Percentiles rank a stretch among this genome's conserved stretches.
Evolutionary conservation across 352 stramenopile genomes (phyloP).

Genomic region (Phytopythium mirpurense): DNA sequence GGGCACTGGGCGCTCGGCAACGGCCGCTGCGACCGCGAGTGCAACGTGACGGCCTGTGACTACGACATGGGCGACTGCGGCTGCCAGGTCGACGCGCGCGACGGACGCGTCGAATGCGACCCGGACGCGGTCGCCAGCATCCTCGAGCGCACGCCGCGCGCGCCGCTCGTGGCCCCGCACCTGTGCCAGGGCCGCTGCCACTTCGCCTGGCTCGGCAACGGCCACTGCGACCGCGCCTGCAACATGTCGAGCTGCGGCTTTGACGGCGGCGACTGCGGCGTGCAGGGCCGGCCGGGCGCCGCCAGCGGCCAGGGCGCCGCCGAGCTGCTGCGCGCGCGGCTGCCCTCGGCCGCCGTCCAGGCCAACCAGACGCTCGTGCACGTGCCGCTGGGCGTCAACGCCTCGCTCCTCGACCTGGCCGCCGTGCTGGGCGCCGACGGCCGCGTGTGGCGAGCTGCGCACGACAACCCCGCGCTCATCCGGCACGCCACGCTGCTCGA

Average conservation of each 20-base stretch:
- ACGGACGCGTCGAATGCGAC: slow-evolving; percentile 51
- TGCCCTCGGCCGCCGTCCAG: slow-evolving; percentile 39
- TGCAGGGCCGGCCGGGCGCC: slow-evolving; percentile 4
- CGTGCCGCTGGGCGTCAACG: slow-evolving; percentile 55
- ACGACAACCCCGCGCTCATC: slow-evolving; percentile 68
- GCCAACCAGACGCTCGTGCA: slow-evolving; percentile 62
- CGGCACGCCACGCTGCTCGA: slow-evolving; percentile 73
- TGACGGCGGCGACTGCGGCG: slow-evolving; percentile 77
- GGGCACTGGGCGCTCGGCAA: slow-evolving; percentile 71
- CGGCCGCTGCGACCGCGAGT: slow-evolving; percentile 84
- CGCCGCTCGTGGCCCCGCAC: slow-evolving; percentile 40
- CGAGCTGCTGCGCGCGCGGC: slow-evolving; percentile 11
- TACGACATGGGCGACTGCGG: slow-evolving; percentile 94
- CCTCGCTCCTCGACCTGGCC: slow-evolving; percentile 65
- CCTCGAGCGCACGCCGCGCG: slow-evolving; percentile 40
- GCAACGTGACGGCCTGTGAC: slow-evolving; percentile 86
- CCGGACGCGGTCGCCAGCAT: slow-evolving; percentile 55
- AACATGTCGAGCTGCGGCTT: slow-evolving; percentile 83
- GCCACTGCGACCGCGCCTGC: slow-evolving; percentile 65
- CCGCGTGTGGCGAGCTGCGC: slow-evolving; percentile 37
- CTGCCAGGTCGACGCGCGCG: slow-evolving; percentile 46
- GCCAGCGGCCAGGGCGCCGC: background rate
- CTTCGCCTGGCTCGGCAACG: slow-evolving; percentile 81
- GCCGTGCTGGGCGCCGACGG: slow-evolving; percentile 59
- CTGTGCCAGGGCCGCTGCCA: slow-evolving; percentile 71